Base-by-base conservation (phyloP, 2,329 filamentous ascomycete species). In the Curvularia spicifera region DNA sequence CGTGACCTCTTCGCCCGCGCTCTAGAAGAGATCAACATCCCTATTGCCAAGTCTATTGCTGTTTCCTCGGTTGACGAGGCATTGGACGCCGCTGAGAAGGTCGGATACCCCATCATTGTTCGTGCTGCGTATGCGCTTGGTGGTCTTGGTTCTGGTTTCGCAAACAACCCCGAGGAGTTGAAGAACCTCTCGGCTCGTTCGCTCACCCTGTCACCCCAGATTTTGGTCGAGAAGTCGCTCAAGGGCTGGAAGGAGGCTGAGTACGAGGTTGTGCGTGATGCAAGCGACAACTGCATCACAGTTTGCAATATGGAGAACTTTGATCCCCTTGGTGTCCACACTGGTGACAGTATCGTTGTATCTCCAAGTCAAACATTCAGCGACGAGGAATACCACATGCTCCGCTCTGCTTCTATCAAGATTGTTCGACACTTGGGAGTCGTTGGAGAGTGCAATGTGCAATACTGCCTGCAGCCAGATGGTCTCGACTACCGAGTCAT, bases 291-390 rank as follows among this genome's bases (percentile, higher is more conserved):
- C 86, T 98, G 95, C 78, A 98, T 98, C 73, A 98, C 94, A 3
- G 94, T 98, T 69, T 98, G 94, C 85, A 98, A 96, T 82, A 96
- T 96, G 91, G 92, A 96, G 80, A 98, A 98, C 85, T 98, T 98
- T 72, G 95, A 98, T 75, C 95, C 95, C 65, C 87, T 99, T 37
- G 95, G 95, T 73, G 96, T 97, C 55, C 95, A 99, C 80, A 99
- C 95, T 46, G 95, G 95, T 81, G 95, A 99, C 83, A 97, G 93
- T 71, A 99, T 99, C 71, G 95, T 99, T 63, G 94, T 98, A 60
- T 95, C 95, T 40, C 95, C 95, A 49, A 95, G 91, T 81, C 95
- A 99, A 82, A 99, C 95, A 24, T 84, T 99, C 73, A 96, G 91
- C 73, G 95, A 99, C 71, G 95, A 98, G 83, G 95, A 99, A 80